These are phyloP conservation scores for Geotrichum macrosporum DNA, from an alignment of 1,139 yeast species.

Conservation along the genomic window DNA sequence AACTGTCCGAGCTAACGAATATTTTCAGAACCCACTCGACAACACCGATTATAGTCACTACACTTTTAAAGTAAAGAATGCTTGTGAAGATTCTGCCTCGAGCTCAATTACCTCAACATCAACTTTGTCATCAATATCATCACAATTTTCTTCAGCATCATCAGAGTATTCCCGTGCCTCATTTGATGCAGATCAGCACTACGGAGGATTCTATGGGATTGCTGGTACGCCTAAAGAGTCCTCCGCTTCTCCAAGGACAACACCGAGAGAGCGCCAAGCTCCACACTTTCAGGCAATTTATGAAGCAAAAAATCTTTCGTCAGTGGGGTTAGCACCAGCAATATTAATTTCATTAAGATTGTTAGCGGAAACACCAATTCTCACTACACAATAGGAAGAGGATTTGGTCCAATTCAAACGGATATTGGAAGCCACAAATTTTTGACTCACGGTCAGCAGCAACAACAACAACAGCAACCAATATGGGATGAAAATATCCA, in stretches of 20 bases:
- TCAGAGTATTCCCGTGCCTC: background rate
- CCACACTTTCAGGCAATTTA: constrained; percentile 13
- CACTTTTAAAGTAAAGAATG: background rate
- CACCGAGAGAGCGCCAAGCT: constrained; percentile 8
- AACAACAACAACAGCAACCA: constrained; percentile 4
- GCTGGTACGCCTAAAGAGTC: background rate
- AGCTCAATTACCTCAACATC: constrained; percentile 5
- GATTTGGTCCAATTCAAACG: constrained; percentile 26
- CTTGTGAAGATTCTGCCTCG: constrained; percentile 2
- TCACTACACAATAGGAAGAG: constrained; percentile 24
- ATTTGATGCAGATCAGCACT: background rate
- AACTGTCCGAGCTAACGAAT: background rate
- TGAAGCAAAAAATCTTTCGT: constrained; percentile 7
- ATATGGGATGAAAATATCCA: constrained; percentile 30
- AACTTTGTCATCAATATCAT: constrained; percentile 3
- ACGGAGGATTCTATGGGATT: background rate
- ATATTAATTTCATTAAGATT: constrained; percentile 29
- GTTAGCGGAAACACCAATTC: constrained; percentile 25
- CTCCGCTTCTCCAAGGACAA: background rate
- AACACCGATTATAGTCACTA: too few relatives aligned
- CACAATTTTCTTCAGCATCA: constrained; percentile 5
- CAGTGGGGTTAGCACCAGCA: constrained; percentile 25
- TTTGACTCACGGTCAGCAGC: too few relatives aligned
- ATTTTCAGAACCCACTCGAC: background rate
- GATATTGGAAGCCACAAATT: constrained; percentile 18